Percentiles rank a stretch among this genome's conserved stretches.
Evolutionary conservation across 2,329 filamentous ascomycete species (phyloP).

Genomic region (Neurospora sp.): DNA sequence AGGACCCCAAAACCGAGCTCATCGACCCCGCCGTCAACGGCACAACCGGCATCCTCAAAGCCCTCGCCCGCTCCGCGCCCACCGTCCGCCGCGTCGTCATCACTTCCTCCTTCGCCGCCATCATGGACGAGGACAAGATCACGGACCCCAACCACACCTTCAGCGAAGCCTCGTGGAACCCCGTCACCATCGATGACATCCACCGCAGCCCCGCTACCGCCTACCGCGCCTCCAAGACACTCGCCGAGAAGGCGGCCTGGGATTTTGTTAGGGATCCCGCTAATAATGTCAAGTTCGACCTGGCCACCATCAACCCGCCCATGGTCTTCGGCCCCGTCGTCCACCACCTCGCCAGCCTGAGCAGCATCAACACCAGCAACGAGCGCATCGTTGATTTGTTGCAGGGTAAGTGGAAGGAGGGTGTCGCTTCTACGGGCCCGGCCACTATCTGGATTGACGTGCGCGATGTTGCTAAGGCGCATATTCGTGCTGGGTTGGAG

Average conservation of each 20-base stretch:
- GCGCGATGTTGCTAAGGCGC: constrained; percentile 43
- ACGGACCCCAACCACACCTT: constrained; percentile 31
- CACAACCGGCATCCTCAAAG: constrained; percentile 61
- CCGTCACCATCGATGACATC: constrained; percentile 36
- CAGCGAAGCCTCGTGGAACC: constrained; percentile 44
- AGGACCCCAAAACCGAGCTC: constrained; percentile 42
- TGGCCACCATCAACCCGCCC: constrained; percentile 46
- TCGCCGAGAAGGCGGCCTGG: constrained; percentile 45
- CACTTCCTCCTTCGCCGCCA: constrained; percentile 46
- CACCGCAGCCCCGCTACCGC: constrained; percentile 29
- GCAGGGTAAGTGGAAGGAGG: constrained; percentile 37
- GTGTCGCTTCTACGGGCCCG: constrained; percentile 31
- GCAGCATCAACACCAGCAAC: constrained; percentile 44
- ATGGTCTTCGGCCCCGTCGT: constrained; percentile 45
- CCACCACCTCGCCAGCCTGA: constrained; percentile 35
- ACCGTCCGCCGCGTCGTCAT: constrained; percentile 62
- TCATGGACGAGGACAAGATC: constrained; percentile 31
- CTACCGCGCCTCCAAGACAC: constrained; percentile 46
- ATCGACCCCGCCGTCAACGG: constrained; percentile 49
- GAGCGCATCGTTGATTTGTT: constrained; percentile 40
- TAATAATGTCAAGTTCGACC: constrained; percentile 36
- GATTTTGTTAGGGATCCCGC: constrained; percentile 31
- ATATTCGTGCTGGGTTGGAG: constrained; percentile 41
- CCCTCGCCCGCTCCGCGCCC: constrained; percentile 50
- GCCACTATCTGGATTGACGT: constrained; percentile 45